Conservation (phyloP, 2,329 filamentous ascomycete species). For the Fusarium globosum region DNA sequence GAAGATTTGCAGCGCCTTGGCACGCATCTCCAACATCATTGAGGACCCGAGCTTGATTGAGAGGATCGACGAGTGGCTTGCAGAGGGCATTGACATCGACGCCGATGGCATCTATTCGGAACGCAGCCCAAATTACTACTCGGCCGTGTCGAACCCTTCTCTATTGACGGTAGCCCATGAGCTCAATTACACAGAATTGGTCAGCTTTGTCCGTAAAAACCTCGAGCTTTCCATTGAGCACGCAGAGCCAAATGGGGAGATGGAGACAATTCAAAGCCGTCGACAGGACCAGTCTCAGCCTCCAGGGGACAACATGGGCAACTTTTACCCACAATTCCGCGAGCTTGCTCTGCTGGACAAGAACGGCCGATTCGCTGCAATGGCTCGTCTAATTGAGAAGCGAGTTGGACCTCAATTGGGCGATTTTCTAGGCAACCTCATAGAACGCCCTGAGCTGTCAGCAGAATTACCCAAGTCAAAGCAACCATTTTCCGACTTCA, state of each 20-base stretch:
- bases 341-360: slow-evolving; percentile 2
- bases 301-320: not conserved
- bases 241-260: slow-evolving; percentile 10
- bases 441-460: slow-evolving; percentile 3
- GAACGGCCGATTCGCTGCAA: slow-evolving; percentile 10
- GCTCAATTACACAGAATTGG: not conserved
- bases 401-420: slow-evolving; percentile 8
- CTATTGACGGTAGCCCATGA: slow-evolving; percentile 3
- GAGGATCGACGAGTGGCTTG: slow-evolving; percentile 21
- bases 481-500: slow-evolving; percentile 8
- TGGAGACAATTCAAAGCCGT: slow-evolving; percentile 12
- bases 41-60: not conserved
- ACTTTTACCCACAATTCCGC: slow-evolving; percentile 19
- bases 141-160: slow-evolving; percentile 15
- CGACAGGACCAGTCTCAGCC: slow-evolving; percentile 13
- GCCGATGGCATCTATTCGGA: slow-evolving; percentile 20
- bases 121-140: slow-evolving; percentile 18
- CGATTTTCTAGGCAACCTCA: slow-evolving; percentile 6
- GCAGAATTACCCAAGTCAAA: not conserved
- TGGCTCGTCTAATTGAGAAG: slow-evolving; percentile 14
- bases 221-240: slow-evolving; percentile 18
- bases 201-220: slow-evolving; percentile 13
- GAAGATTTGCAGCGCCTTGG: slow-evolving; percentile 24
- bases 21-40: slow-evolving; percentile 8
- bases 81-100: slow-evolving; percentile 17